Evolutionary conservation across 148 eudicot species (phyloP).

Genomic region (Diospyros lotus): DNA sequence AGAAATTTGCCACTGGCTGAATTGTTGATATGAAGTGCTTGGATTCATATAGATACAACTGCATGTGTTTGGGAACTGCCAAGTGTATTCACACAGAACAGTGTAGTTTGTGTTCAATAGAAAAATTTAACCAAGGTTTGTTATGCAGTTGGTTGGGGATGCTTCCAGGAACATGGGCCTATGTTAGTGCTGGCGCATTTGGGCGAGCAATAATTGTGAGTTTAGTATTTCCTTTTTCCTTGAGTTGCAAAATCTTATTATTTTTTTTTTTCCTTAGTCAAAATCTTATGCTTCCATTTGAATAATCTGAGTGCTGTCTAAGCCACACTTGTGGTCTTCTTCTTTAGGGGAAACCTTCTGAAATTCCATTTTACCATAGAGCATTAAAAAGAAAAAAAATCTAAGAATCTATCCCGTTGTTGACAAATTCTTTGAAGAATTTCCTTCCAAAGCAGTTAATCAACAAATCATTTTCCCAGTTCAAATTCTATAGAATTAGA

Average conservation of each 20-base stretch:
- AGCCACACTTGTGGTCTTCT: not conserved
- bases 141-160: conserved; percentile 94
- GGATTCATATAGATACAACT: not conserved
- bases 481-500: not conserved
- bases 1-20: conserved; percentile 5
- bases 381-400: not conserved
- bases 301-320: not conserved
- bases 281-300: not conserved
- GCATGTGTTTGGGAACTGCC: not conserved
- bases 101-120: not conserved
- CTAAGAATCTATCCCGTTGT: not conserved
- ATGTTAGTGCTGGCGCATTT: conserved; percentile 98
- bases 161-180: conserved; percentile 99
- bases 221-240: conserved; percentile 1
- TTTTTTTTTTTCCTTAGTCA: too few relatives aligned
- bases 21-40: not conserved
- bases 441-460: not conserved
- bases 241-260: too few relatives aligned
- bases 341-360: not conserved
- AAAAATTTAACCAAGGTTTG: conserved; percentile 2
- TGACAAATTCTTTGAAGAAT: not conserved
- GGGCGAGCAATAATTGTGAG: conserved; percentile 96
- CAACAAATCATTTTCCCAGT: not conserved
- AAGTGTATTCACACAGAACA: not conserved
- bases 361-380: not conserved